Percentiles rank a stretch among this genome's conserved stretches.
phyloP scores from a whole-genome alignment of 2,329 filamentous ascomycete species.

The Dryadomyces quercus-mongolicae region DNA sequence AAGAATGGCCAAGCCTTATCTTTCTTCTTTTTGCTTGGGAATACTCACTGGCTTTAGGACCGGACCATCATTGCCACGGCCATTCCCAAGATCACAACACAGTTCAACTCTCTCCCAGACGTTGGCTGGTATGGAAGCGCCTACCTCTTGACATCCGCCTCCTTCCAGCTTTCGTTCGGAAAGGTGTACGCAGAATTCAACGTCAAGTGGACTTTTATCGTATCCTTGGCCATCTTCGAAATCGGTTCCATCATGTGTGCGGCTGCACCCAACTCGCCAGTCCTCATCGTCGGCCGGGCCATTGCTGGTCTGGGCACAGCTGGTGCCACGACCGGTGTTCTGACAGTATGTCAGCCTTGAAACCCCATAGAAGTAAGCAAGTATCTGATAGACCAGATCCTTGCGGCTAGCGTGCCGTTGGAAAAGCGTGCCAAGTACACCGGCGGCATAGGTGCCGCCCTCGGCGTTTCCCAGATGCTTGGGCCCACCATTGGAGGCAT shows the following conservation, averaged over 20 bases:
- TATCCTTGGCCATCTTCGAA: conserved; percentile 27
- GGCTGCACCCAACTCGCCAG: conserved; percentile 23
- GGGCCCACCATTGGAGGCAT: conserved; percentile 8
- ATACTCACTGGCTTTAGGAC: conserved; percentile 3
- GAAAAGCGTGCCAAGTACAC: conserved; percentile 8
- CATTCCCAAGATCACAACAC: conserved; percentile 26
- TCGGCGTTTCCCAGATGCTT: conserved; percentile 6
- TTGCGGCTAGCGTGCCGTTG: conserved; percentile 3
- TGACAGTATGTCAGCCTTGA: conserved; percentile 1
- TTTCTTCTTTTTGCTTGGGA: background rate
- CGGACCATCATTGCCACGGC: conserved; percentile 26
- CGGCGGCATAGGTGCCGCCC: conserved; percentile 5
- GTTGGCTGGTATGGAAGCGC: conserved; percentile 35
- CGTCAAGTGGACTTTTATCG: conserved; percentile 9
- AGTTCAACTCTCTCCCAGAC: conserved; percentile 28
- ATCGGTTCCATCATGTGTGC: conserved; percentile 31
- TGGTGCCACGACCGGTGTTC: conserved; percentile 12
- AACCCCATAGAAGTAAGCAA: background rate
- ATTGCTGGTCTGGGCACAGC: conserved; percentile 24
- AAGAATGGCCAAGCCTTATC: background rate
- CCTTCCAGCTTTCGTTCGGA: conserved; percentile 9
- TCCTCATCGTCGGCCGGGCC: conserved; percentile 28
- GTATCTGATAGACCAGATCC: background rate
- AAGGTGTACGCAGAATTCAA: conserved; percentile 8
- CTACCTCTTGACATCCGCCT: conserved; percentile 9